Evolutionary conservation across 306 rosid species (phyloP), one percentile per base, ranked within the genome.

Genomic region (Ceratonia siliqua): DNA sequence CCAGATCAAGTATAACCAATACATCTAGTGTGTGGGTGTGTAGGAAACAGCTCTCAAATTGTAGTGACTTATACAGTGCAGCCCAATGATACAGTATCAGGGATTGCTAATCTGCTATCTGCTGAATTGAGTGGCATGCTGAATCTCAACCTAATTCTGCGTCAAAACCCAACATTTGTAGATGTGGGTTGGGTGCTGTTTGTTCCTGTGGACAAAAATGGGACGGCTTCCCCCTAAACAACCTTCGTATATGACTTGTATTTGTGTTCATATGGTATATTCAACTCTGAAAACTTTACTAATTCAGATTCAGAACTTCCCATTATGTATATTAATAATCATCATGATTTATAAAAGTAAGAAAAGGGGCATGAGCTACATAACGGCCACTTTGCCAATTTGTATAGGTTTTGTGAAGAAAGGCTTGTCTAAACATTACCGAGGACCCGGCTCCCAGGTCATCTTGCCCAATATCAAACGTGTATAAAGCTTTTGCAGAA

Each of bases 41-140:
- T 21, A 4, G 78, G 76, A 24, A 74, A 67, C 22, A 71, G 75
- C 4, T 76, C 88, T 22, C 73, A 76, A 27, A 79, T 79, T 46
- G 84, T 88, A 38, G 89, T 76, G 45, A 83, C 88, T 8, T 83
- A 83, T 52, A 88, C 86, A 17, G 86, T 85, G 42, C 86, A 83
- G 63, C 25, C 15, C 0, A 59, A 36, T 1, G 89, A 88, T 30
- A 83, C 86, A 9, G 13, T 85, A 3, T 45, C 73, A 5, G 56
- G 25, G 21, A 85, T 85, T 50, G 86, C 82, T 8, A n/a, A 1
- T 25, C 46, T 56, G 15, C 65, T 88, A 5, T 81, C 82, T 49
- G 69, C 85, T 4, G 50, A 54, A 13, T 9, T 38, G 1, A 57
- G 24, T 21, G 78, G 42, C 30, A 58, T 88, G 0, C 53, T 30